These are phyloP conservation scores for Aspergillus sp. DNA, from an alignment of 2,329 filamentous ascomycete genomes.

Conservation along the genomic window DNA sequence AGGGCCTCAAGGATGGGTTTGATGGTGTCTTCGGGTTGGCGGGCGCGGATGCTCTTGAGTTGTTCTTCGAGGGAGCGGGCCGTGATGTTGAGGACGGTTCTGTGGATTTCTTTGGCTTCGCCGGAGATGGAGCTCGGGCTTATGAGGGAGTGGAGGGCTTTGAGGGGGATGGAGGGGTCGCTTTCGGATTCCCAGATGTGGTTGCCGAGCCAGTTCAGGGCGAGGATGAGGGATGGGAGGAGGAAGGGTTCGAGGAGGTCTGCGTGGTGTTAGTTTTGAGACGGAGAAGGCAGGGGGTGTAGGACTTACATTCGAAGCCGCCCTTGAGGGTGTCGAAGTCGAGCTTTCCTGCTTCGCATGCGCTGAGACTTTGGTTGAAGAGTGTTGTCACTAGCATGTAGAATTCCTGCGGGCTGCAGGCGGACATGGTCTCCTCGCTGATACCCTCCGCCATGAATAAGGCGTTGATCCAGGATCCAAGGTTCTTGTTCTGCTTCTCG, in stretches of 20 bases:
- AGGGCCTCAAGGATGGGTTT: slow-evolving; percentile 56
- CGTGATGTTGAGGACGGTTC: slow-evolving; percentile 60
- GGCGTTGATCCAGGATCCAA: slow-evolving; percentile 62
- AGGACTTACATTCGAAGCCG: slow-evolving; percentile 58
- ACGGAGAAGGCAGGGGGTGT: not conserved
- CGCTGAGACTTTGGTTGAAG: slow-evolving; percentile 62
- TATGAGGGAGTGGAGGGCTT: slow-evolving; percentile 59
- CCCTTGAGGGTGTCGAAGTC: slow-evolving; percentile 61
- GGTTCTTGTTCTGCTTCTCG: slow-evolving; percentile 58
- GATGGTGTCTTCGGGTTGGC: slow-evolving; percentile 53
- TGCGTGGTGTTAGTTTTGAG: slow-evolving; percentile 26
- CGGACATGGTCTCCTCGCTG: slow-evolving; percentile 65
- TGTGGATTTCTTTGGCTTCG: slow-evolving; percentile 63
- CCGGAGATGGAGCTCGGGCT: slow-evolving; percentile 59
- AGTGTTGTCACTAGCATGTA: slow-evolving; percentile 64
- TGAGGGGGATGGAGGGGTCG: slow-evolving; percentile 56
- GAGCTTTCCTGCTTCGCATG: slow-evolving; percentile 58
- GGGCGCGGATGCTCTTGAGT: slow-evolving; percentile 53
- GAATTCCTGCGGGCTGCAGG: slow-evolving; percentile 66
- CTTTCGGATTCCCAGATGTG: slow-evolving; percentile 55
- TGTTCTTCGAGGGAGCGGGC: slow-evolving; percentile 54
- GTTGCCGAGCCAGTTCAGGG: slow-evolving; percentile 60
- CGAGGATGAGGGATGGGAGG: slow-evolving; percentile 61
- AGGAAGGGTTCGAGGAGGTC: slow-evolving; percentile 66
- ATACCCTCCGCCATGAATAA: slow-evolving; percentile 65